These are phyloP conservation scores for Tuber melanosporum DNA, from an alignment of 495 filamentous ascomycete species.

Conservation along the genomic window DNA sequence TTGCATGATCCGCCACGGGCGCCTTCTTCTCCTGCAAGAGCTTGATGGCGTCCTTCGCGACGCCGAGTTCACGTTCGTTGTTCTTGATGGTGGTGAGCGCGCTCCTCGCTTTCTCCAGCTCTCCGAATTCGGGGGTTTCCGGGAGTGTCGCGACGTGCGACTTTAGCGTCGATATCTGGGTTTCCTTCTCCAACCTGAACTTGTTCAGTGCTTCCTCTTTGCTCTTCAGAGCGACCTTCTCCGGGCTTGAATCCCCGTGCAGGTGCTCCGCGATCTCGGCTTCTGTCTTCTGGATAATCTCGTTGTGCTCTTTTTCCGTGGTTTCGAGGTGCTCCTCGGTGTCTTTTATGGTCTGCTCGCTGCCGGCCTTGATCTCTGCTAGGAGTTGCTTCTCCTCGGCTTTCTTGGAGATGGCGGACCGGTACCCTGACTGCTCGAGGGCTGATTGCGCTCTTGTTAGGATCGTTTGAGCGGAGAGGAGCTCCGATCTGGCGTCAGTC, in stretches of 20 bases:
- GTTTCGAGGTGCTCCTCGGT: constrained; percentile 13
- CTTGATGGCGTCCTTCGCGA: constrained; percentile 19
- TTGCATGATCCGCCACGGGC: not conserved
- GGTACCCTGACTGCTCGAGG: constrained; percentile 18
- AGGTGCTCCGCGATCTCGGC: constrained; percentile 14
- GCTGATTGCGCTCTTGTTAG: constrained; percentile 13
- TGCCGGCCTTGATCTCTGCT: constrained; percentile 5
- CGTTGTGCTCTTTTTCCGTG: constrained; percentile 3
- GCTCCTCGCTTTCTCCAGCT: constrained; percentile 6
- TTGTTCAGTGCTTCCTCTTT: constrained; percentile 10
- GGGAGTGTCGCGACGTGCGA: constrained; percentile 14
- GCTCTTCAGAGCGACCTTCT: constrained; percentile 7
- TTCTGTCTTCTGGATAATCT: constrained; percentile 13
- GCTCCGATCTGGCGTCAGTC: constrained; percentile 5
- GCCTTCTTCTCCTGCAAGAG: constrained; percentile 9
- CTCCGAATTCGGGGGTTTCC: constrained; percentile 7
- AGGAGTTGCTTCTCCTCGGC: constrained; percentile 16
- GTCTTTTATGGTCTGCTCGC: constrained; percentile 11
- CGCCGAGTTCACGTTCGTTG: constrained; percentile 6
- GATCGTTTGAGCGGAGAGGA: constrained; percentile 15
- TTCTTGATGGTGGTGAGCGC: constrained; percentile 8
- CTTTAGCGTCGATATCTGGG: constrained; percentile 11
- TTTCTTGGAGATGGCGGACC: constrained; percentile 18
- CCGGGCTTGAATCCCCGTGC: not conserved
- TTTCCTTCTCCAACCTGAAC: constrained; percentile 10